Conservation (phyloP, 2,329 filamentous ascomycete genomes). For the Allantophomopsis lycopodina region DNA sequence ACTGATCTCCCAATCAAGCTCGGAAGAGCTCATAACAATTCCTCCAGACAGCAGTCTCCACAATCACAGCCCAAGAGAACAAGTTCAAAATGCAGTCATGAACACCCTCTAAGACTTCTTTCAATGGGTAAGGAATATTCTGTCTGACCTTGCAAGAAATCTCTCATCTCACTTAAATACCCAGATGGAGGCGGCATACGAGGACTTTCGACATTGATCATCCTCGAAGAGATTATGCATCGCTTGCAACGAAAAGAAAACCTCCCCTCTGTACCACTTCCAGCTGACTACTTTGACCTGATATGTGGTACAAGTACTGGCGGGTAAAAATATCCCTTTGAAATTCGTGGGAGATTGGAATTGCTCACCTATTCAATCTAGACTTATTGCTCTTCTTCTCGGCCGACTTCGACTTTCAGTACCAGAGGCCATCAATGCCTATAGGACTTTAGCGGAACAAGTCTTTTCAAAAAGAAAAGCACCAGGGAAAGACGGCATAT, state of each 20-base stretch:
- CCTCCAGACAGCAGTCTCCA: no score
- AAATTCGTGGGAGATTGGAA: no score
- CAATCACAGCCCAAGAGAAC: no score
- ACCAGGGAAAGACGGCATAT: constrained; percentile 5
- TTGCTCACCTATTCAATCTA: constrained; percentile 8
- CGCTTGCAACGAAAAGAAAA: constrained; percentile 7
- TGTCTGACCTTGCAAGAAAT: no score
- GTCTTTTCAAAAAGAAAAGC: constrained; percentile 19
- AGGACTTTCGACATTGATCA: constrained; percentile 20
- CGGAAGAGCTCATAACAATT: no score
- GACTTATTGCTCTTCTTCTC: constrained; percentile 32
- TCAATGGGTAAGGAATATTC: no score
- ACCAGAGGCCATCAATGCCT: constrained; percentile 26
- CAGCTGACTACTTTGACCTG: constrained; percentile 24
- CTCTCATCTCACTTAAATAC: no score
- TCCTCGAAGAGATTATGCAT: constrained; percentile 20
- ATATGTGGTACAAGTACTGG: constrained; percentile 25
- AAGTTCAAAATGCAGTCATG: no score
- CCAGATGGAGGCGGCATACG: constrained; percentile 21
- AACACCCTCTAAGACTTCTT: no score
- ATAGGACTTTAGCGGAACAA: constrained; percentile 20
- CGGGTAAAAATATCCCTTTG: constrained; percentile 12
- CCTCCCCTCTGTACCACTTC: constrained; percentile 14
- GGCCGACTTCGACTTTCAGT: constrained; percentile 29
- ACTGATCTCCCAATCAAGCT: no score